Conservation (phyloP, 2,329 filamentous ascomycete genomes). For the Alternaria hordeiaustralica region DNA sequence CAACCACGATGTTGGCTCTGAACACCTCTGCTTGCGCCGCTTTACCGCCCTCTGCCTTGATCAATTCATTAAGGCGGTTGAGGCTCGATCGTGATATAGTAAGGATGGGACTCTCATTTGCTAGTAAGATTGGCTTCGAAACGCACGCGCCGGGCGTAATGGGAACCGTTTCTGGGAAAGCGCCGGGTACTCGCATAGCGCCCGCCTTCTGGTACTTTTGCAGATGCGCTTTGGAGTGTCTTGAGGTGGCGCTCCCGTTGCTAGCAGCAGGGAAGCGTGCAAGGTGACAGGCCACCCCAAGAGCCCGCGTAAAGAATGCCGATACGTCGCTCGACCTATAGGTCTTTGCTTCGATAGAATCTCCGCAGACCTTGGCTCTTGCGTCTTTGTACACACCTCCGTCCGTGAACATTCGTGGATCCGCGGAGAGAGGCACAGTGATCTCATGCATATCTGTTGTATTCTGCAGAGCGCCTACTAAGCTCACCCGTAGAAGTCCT, state of each 20-base stretch:
- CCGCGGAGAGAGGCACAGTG: conserved; percentile 68
- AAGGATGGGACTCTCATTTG: conserved; percentile 94
- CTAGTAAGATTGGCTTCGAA: conserved; percentile 72
- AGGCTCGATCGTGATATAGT: conserved; percentile 82
- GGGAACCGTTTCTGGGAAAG: conserved; percentile 59
- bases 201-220: conserved; percentile 54
- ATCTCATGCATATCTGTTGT: conserved; percentile 44
- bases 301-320: conserved; percentile 75
- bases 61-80: conserved; percentile 75
- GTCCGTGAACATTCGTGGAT: conserved; percentile 64
- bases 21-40: conserved; percentile 77
- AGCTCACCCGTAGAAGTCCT: conserved; percentile 69
- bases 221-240: conserved; percentile 75
- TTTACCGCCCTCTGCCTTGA: conserved; percentile 67
- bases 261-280: conserved; percentile 78
- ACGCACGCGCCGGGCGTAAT: conserved; percentile 57
- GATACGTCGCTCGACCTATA: conserved; percentile 73
- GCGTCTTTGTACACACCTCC: conserved; percentile 49
- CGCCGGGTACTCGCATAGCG: conserved; percentile 56
- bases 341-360: conserved; percentile 71
- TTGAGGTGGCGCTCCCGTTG: conserved; percentile 57
- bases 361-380: conserved; percentile 80
- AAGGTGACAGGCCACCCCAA: conserved; percentile 81
- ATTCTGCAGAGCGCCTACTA: conserved; percentile 49
- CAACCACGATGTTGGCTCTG: conserved; percentile 84